Base-by-base conservation (phyloP, 192 early-diverging fungal genomes). In the Backusella tarrabulga region DNA sequence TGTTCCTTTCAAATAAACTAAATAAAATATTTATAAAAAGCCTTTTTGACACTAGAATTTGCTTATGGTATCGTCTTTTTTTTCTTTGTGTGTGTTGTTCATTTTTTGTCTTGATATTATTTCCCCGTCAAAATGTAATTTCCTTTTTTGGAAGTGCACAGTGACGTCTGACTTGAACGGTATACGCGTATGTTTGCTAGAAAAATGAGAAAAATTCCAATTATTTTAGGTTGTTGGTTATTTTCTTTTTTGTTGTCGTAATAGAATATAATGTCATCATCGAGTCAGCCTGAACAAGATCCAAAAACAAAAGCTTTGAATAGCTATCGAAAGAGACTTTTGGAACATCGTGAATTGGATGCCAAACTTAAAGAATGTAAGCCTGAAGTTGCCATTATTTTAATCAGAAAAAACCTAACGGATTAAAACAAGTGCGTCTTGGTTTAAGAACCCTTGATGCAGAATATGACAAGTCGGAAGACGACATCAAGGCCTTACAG, bases 401-500 rank as follows among this genome's bases (percentile, higher is more conserved):
- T 35, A 66, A 68, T 29, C n/a, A 9, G 4, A 52, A 52, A 17
- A 56, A 23, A 63, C 29, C 21, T 14, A 12, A 63, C 8, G 3
- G 12, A 26, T 8, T 11, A 7, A 63, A 26, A 63, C 19, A 2
- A 60, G 95, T 96, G 74, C 95, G 98, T 42, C 81, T 92, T 70
- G 95, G 93, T 63, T 87, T 99, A 38, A 91, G 92, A 72, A 82
- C 91, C 14, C 87, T 99, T 52, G 97, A 99, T 79, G 90, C 94
- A 56, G 93, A 97, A 69, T 99, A 90, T 81, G 91, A 97, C 74
- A 99, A 99, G 79, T 93, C 95, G 17, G 98, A 99, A 84, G 93
- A 98, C 77, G 97, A 99, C 83, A 90, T 99, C 73, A 98, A 98
- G 81, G 97, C 98, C 0, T 84, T 99, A 40, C 98, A 99, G 85